Evolutionary conservation across 2,329 filamentous ascomycete genomes (phyloP).

Genomic region (Cercospora sp.): DNA sequence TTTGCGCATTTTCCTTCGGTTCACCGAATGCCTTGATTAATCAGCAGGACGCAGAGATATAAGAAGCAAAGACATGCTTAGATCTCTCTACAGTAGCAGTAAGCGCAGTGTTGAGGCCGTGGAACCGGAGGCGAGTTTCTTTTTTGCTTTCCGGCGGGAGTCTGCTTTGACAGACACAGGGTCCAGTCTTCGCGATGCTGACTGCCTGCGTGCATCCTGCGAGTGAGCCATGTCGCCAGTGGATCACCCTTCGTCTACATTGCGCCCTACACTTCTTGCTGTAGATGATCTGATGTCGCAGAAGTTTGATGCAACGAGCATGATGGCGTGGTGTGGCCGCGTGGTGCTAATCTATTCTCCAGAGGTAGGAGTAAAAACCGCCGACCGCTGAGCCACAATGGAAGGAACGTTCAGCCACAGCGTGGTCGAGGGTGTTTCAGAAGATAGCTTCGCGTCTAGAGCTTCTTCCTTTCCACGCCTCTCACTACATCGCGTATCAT

Average conservation of each 20-base stretch:
- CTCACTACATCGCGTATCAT: not conserved
- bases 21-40: not conserved
- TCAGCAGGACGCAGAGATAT: not conserved
- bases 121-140: not conserved
- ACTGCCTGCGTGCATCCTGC: not conserved
- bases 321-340: not conserved
- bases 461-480: not conserved
- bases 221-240: not conserved
- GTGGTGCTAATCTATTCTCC: not conserved
- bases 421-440: not conserved
- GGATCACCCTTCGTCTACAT: not conserved
- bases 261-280: not conserved
- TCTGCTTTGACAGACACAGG: not conserved
- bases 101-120: not conserved
- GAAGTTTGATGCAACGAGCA: not conserved
- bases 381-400: not conserved
- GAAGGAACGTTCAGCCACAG: not conserved
- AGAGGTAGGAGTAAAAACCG: not conserved
- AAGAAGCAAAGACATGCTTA: not conserved
- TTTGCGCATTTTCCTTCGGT: not conserved
- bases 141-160: not conserved
- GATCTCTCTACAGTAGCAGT: not conserved
- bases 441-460: constrained; percentile 1
- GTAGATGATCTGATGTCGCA: not conserved
- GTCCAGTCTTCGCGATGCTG: not conserved